Evolutionary conservation across 225 moss, liverwort and hornwort species (phyloP).

Genomic region (Marchantia polymorpha): DNA sequence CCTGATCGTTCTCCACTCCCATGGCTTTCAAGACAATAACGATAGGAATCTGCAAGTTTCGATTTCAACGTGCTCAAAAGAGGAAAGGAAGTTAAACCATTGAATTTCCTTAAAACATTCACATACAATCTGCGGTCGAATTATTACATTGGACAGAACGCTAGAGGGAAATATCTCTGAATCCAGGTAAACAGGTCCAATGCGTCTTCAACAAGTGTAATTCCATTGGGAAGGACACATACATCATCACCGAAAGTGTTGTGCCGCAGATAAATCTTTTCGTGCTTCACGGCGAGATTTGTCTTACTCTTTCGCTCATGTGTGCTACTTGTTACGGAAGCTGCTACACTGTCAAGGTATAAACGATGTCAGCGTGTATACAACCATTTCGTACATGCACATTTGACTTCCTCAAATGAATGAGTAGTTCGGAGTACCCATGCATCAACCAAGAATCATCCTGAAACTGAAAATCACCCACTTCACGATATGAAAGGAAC

Average conservation of each 20-base stretch:
- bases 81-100: background rate
- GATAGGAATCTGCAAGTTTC: constrained; percentile 68
- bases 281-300: constrained; percentile 96
- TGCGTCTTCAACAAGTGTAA: too few species aligned
- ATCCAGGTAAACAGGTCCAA: too few species aligned
- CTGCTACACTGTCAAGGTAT: constrained; percentile 67
- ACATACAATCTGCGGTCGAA: too few species aligned
- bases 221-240: constrained; percentile 12
- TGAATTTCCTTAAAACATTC: too few species aligned
- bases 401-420: too few species aligned
- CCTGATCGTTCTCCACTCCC: constrained; percentile 97
- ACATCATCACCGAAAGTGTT: constrained; percentile 98
- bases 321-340: constrained; percentile 98
- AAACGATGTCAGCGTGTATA: background rate
- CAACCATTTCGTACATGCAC: too few species aligned
- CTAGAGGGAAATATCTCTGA: too few species aligned
- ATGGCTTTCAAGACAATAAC: constrained; percentile 95
- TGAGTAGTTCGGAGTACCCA: too few species aligned
- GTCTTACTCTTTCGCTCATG: constrained; percentile 99
- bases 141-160: background rate
- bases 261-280: constrained; percentile 73
- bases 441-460: too few species aligned
- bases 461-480: too few species aligned
- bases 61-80: background rate
- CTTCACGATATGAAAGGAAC: too few species aligned